Evolutionary conservation across 2,329 filamentous ascomycete species (phyloP).

Genomic region (Epichloe coenophiala): DNA sequence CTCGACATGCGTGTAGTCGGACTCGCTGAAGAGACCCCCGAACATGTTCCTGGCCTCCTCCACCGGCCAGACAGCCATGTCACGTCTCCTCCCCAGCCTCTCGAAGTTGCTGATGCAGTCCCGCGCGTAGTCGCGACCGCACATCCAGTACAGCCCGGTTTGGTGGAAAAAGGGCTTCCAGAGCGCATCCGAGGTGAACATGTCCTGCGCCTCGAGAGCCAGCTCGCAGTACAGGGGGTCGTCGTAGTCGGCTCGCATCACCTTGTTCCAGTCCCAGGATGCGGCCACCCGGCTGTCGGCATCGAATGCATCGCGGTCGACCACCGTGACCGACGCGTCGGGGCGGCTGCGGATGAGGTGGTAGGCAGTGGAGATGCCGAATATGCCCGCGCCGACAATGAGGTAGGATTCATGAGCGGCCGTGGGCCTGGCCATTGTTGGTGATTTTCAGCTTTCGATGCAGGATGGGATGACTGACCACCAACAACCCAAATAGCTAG

Average conservation of each 20-base stretch:
- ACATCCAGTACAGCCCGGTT: conserved; percentile 45
- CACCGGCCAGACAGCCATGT: conserved; percentile 30
- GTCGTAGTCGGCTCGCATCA: conserved; percentile 55
- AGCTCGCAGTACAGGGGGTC: conserved; percentile 49
- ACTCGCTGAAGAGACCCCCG: conserved; percentile 43
- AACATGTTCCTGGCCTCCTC: conserved; percentile 36
- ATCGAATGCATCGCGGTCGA: conserved; percentile 42
- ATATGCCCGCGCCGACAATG: conserved; percentile 52
- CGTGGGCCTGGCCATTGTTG: background rate
- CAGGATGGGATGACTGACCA: no score
- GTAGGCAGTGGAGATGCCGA: conserved; percentile 53
- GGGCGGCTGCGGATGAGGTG: conserved; percentile 41
- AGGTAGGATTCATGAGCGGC: conserved; percentile 29
- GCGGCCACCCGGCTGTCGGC: conserved; percentile 39
- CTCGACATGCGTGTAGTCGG: conserved; percentile 44
- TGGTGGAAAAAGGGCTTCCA: conserved; percentile 44
- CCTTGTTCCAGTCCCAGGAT: conserved; percentile 63
- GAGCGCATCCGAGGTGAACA: conserved; percentile 44
- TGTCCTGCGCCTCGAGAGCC: conserved; percentile 50
- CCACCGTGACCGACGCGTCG: conserved; percentile 36
- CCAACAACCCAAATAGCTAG: no score
- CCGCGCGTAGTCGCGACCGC: conserved; percentile 33
- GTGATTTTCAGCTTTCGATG: background rate
- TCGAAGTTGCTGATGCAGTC: conserved; percentile 41
- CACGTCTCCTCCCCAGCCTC: conserved; percentile 25